Evolutionary conservation across 352 stramenopile species (phyloP).

Genomic region (Phytophthora citrophthora): DNA sequence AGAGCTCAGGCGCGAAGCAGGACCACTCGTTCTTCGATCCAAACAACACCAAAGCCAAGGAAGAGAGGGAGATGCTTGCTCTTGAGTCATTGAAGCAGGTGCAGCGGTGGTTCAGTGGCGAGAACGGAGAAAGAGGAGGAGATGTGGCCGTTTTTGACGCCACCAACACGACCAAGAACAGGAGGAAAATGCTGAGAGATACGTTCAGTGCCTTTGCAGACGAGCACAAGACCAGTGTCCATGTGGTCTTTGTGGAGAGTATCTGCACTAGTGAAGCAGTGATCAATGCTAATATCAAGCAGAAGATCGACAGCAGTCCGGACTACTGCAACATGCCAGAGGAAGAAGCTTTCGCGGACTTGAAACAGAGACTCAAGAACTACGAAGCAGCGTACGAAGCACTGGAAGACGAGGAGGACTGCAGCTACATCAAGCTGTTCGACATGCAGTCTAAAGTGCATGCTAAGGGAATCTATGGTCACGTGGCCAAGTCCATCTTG

Average conservation of each 20-base stretch:
- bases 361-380: conserved; percentile 86
- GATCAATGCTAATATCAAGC: conserved; percentile 83
- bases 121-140: conserved; percentile 42
- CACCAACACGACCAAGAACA: conserved; percentile 87
- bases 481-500: conserved; percentile 92
- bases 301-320: conserved; percentile 77
- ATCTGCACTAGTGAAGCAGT: conserved; percentile 94
- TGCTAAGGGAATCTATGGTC: conserved; percentile 86
- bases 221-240: conserved; percentile 72
- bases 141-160: conserved; percentile 92
- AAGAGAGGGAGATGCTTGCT: conserved; percentile 84
- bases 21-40: conserved; percentile 95
- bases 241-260: conserved; percentile 94
- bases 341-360: conserved; percentile 77
- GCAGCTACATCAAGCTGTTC: conserved; percentile 92
- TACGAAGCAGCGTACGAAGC: conserved; percentile 90
- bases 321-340: conserved; percentile 83
- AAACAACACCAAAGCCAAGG: conserved; percentile 76
- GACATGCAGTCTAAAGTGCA: conserved; percentile 89
- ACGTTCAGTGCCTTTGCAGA: conserved; percentile 67
- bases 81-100: conserved; percentile 75
- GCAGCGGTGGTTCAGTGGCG: conserved; percentile 63
- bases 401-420: conserved; percentile 83
- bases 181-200: conserved; percentile 60
- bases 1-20: conserved; percentile 65